Conservation (phyloP, 257 asterid species). For the Penstemon davidsonii region DNA sequence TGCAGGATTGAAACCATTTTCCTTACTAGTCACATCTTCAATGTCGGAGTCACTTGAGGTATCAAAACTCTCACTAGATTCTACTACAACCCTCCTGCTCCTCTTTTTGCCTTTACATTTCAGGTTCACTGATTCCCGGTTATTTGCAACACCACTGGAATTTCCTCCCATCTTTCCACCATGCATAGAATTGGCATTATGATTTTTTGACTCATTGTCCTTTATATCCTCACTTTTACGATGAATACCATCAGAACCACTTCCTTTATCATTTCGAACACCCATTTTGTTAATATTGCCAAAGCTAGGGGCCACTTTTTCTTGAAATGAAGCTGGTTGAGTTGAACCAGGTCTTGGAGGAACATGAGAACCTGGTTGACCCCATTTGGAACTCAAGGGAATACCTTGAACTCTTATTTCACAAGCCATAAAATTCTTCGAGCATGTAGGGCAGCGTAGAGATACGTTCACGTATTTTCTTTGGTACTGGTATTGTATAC, state of each 20-base stretch:
- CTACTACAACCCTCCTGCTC: conserved; percentile 27
- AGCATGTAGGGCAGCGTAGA: conserved; percentile 56
- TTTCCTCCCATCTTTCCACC: conserved; percentile 24
- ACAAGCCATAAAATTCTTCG: conserved; percentile 36
- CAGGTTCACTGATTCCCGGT: conserved; percentile 19
- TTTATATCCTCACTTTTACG: conserved; percentile 24
- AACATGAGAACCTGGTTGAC: conserved; percentile 39
- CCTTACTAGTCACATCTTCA: conserved; percentile 34
- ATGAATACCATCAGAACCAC: conserved; percentile 23
- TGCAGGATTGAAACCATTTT: conserved; percentile 28
- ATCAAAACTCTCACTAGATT: conserved; percentile 39
- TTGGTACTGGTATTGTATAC: conserved; percentile 37
- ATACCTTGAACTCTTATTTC: conserved; percentile 45
- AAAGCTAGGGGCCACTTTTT: conserved; percentile 18
- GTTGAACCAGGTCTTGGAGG: conserved; percentile 31
- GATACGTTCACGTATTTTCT: conserved; percentile 33
- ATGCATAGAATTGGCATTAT: conserved; percentile 15
- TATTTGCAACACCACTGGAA: conserved; percentile 19
- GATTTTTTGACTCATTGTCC: conserved; percentile 21
- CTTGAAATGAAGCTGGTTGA: conserved; percentile 30
- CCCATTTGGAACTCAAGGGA: conserved; percentile 30
- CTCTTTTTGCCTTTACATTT: conserved; percentile 39
- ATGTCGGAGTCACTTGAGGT: conserved; percentile 23
- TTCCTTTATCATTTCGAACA: neutral
- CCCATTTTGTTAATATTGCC: no score